Base-by-base conservation (phyloP, 192 early-diverging fungal species). In the Podila verticillata region DNA sequence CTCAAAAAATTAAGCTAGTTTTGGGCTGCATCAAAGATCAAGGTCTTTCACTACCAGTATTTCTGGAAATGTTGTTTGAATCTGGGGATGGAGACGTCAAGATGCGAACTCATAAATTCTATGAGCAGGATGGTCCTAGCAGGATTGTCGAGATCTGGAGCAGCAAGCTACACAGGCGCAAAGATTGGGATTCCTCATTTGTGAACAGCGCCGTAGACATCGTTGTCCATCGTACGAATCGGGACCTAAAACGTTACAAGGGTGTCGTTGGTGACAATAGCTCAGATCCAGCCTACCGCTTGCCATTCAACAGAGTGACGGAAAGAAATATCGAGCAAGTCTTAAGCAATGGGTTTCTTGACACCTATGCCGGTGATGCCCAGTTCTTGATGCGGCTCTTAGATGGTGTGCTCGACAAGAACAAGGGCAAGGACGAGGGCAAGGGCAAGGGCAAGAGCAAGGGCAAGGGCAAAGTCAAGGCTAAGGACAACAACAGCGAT, bases 141-240 rank as follows among this genome's bases (percentile, higher is more conserved):
- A 58, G 58, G 49, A 47, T 69, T 61, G 47, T 69, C 47, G 61
- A 69, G 59, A 61, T 60, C 47, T 61, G 58, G 68, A 24, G 57
- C 58, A 15, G 47, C 57, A 69, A 69, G 30, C 58, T 61, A 29
- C 44, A 51, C 35, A 69, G 59, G 58, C 47, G 19, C 30, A 22
- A 51, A 61, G 68, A 36, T 36, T 31, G 47, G 58, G 68, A 70
- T 5, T 49, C 31, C 7, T 58, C 31, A 51, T 70, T 70, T 36
- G 68, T 61, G 30, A 62, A 59, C 36, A 67, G 66, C 44, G 66
- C 66, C 1, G 66, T 67, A 31, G 66, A 67, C 58, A 22, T 67
- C 30, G 59, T 70, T 30, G 58, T 70, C 58, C n/a, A 30, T 20
- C 28, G 59, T n/a, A 70, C 66, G 44, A 47, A 48, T n/a, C 58